Percentiles rank a stretch among this genome's conserved stretches.
phyloP scores from a whole-genome alignment of 2,329 filamentous ascomycete genomes.

The Didymella keratinophila region DNA sequence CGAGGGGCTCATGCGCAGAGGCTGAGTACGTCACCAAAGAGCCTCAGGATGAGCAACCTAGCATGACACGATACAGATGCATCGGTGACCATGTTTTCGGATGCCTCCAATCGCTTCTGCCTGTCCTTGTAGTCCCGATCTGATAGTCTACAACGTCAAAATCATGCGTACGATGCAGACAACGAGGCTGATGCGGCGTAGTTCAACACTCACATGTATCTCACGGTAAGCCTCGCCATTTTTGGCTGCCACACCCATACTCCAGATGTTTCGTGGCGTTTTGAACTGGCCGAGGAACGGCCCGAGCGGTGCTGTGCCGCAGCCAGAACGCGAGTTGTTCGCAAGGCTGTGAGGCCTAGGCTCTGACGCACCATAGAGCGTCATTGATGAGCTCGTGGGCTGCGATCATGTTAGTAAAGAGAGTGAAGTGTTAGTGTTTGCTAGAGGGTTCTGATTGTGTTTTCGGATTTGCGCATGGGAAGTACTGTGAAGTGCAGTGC shows the following conservation, averaged over 20 bases:
- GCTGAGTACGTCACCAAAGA: neutral
- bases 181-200: conserved; percentile 23
- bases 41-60: neutral
- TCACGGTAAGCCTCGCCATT: neutral
- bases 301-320: conserved; percentile 12
- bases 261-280: conserved; percentile 10
- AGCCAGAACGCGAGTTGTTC: conserved; percentile 4
- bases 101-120: neutral
- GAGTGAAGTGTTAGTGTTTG: no score
- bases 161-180: conserved; percentile 1
- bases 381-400: no score
- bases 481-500: no score
- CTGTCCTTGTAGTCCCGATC: neutral
- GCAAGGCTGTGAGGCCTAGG: neutral
- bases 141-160: neutral
- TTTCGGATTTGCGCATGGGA: no score
- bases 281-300: conserved; percentile 1
- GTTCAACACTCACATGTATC: neutral
- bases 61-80: neutral
- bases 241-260: neutral
- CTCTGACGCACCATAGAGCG: neutral
- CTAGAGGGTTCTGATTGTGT: no score
- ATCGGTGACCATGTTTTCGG: no score
- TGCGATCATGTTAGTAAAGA: no score
- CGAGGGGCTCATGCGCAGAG: conserved; percentile 4